Evolutionary conservation across 352 stramenopile genomes (phyloP).

Genomic region (Phytopythium ostracodes): DNA sequence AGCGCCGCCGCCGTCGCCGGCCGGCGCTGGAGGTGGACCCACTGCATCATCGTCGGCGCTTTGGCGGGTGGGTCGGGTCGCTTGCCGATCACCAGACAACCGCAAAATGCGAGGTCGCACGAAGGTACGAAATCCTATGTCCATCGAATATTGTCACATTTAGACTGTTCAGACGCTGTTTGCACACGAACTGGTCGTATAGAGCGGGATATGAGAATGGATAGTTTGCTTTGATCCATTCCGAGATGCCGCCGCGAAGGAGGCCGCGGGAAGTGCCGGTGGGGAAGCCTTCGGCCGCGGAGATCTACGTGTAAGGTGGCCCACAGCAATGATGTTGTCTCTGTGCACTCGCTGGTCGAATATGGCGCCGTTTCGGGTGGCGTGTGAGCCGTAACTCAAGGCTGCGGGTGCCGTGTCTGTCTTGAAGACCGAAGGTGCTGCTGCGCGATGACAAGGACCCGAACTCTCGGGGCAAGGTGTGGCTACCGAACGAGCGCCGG

Average conservation of each 20-base stretch:
- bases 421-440: constrained; percentile 14
- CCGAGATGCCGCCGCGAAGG: background rate
- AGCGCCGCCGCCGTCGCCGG: constrained; percentile 2
- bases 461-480: constrained; percentile 10
- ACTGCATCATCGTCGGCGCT: constrained; percentile 21
- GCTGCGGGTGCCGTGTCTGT: no score
- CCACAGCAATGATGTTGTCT: no score
- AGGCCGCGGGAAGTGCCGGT: constrained; percentile 53
- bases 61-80: background rate
- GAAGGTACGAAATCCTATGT: background rate
- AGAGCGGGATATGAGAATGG: no score
- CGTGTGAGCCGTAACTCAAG: background rate
- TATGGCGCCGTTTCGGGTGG: background rate
- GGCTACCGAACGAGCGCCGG: constrained; percentile 47
- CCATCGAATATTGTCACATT: no score
- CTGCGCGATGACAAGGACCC: constrained; percentile 23
- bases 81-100: background rate
- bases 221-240: no score
- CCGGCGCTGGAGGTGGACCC: constrained; percentile 15
- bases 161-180: no score
- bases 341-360: background rate
- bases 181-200: no score
- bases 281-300: constrained; percentile 45
- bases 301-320: constrained; percentile 63
- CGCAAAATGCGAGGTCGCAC: background rate